Evolutionary conservation across 805 yeast species (phyloP).

Genomic region (Metschnikowia bowlesiae): DNA sequence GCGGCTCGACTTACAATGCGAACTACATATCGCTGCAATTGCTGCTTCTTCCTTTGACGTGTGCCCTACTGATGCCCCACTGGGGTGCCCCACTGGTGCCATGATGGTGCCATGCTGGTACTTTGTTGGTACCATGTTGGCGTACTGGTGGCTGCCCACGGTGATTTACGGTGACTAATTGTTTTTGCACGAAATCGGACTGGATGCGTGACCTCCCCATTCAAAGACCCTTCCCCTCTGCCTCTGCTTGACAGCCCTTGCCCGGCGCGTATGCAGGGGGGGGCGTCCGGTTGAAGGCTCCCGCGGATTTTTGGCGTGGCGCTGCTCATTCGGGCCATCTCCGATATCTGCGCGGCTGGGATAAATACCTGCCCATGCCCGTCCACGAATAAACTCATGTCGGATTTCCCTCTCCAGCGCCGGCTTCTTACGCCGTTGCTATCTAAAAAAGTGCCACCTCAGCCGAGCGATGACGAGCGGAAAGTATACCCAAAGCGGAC

Average conservation of each 20-base stretch:
- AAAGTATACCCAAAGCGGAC: conserved; percentile 41
- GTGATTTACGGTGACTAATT: too few relatives aligned
- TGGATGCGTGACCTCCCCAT: too few relatives aligned
- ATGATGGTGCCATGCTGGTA: too few relatives aligned
- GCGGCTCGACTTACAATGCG: too few relatives aligned
- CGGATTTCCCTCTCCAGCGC: conserved; percentile 23
- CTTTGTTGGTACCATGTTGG: too few relatives aligned
- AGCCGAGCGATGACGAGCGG: conserved; percentile 51
- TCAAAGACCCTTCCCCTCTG: neutral
- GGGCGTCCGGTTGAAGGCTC: neutral
- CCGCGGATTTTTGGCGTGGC: neutral
- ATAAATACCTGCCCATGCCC: neutral
- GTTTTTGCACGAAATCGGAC: too few relatives aligned
- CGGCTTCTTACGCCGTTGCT: conserved; percentile 32
- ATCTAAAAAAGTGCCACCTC: conserved; percentile 41
- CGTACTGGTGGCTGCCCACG: too few relatives aligned
- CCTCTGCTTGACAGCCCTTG: neutral
- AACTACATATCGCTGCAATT: too few relatives aligned
- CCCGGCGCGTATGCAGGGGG: neutral
- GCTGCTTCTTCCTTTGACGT: too few relatives aligned
- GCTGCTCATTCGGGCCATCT: conserved; percentile 4
- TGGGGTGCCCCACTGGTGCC: too few relatives aligned
- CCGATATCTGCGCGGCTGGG: conserved; percentile 10
- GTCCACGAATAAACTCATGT: neutral
- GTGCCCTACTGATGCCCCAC: too few relatives aligned